Conservation (phyloP, 106 monocot species). For the Iris macrosiphon region DNA sequence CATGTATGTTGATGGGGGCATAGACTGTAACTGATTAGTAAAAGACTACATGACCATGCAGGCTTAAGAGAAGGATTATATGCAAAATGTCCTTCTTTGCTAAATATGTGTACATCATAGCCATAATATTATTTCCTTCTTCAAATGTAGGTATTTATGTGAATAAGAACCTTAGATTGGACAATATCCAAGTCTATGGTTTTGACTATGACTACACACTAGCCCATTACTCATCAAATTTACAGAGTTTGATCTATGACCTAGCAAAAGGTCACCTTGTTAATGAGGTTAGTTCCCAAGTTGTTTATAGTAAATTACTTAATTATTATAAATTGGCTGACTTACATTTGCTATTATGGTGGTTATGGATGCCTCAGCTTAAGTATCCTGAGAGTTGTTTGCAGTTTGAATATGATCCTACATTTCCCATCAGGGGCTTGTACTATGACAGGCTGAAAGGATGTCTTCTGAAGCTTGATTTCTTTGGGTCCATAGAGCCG, state of each 20-base stretch:
- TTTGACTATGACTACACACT: slow-evolving; percentile 99
- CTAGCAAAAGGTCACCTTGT: slow-evolving; percentile 84
- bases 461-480: slow-evolving; percentile 92
- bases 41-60: background rate
- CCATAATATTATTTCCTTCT: background rate
- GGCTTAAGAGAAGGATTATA: background rate
- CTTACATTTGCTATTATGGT: background rate
- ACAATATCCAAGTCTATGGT: slow-evolving; percentile 83
- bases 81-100: background rate
- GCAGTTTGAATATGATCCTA: slow-evolving; percentile 72
- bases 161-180: slow-evolving; percentile 82
- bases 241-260: slow-evolving; percentile 79
- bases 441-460: slow-evolving; percentile 85
- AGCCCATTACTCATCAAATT: slow-evolving; percentile 74
- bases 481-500: slow-evolving; percentile 93
- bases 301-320: background rate
- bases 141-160: slow-evolving; percentile 70
- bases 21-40: background rate
- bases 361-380: slow-evolving; percentile 40
- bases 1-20: background rate
- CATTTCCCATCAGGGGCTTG: slow-evolving; percentile 88
- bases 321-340: background rate
- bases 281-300: slow-evolving; percentile 49
- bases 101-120: background rate
- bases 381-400: slow-evolving; percentile 87